A percentile compares a stretch with the other conserved stretches of the same genome.
These are phyloP conservation scores for Dryadomyces quercivorus DNA, from an alignment of 2,329 filamentous ascomycete genomes.

Conservation along the genomic window DNA sequence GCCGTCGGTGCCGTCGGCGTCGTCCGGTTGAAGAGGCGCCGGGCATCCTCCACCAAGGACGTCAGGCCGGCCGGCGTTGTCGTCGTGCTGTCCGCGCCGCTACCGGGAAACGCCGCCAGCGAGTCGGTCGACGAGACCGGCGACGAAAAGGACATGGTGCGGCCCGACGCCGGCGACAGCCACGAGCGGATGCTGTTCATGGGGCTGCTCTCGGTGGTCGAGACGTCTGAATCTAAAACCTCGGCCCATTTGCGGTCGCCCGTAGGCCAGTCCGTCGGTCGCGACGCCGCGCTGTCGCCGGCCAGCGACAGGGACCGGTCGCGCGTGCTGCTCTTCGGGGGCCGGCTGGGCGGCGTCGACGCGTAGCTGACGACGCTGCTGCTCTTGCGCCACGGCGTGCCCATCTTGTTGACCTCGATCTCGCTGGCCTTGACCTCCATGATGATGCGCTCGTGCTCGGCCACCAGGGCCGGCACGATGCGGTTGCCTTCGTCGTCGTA, in stretches of 20 bases:
- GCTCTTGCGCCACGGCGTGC: slow-evolving; percentile 10
- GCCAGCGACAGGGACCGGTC: slow-evolving; percentile 10
- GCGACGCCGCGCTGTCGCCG: slow-evolving; percentile 5
- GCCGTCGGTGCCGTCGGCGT: not conserved
- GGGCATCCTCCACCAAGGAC: slow-evolving; percentile 10
- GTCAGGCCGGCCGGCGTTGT: slow-evolving; percentile 3
- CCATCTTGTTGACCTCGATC: slow-evolving; percentile 11
- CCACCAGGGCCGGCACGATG: slow-evolving; percentile 11
- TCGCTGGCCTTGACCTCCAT: slow-evolving; percentile 11
- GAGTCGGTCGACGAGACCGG: slow-evolving; percentile 9
- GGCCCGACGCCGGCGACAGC: slow-evolving; percentile 6
- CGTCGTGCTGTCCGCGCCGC: not conserved
- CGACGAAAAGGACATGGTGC: slow-evolving; percentile 4
- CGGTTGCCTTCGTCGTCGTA: slow-evolving; percentile 10
- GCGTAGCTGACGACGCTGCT: not conserved
- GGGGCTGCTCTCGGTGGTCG: slow-evolving; percentile 9
- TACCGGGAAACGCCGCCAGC: not conserved
- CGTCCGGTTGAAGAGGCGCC: not conserved
- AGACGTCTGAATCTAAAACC: slow-evolving; percentile 7
- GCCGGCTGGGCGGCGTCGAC: not conserved
- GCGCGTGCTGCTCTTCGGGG: not conserved
- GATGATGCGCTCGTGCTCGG: slow-evolving; percentile 14
- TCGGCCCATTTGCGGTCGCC: slow-evolving; percentile 4
- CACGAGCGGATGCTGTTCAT: slow-evolving; percentile 14
- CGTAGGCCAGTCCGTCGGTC: slow-evolving; percentile 4